These are phyloP conservation scores for Ochromonas danica DNA, from an alignment of 108 stramenopile species.

Conservation along the genomic window DNA sequence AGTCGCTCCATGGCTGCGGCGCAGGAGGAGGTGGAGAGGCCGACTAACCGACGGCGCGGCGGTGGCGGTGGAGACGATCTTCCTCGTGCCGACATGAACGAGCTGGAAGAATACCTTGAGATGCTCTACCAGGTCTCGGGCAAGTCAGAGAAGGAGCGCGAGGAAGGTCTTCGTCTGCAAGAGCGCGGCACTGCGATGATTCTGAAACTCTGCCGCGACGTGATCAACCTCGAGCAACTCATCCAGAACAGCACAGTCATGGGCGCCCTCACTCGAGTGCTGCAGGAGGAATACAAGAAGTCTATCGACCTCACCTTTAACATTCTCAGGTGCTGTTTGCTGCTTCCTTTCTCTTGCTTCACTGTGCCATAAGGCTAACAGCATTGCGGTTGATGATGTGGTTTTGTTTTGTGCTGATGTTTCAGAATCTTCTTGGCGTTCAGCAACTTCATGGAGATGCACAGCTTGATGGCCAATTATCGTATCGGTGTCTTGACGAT, in stretches of 20 bases:
- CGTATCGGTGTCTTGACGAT: conserved; percentile 56
- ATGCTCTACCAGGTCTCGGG: conserved; percentile 50
- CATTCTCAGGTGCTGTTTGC: conserved; percentile 44
- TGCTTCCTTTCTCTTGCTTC: too few species aligned
- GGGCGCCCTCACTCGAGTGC: conserved; percentile 59
- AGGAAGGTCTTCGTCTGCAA: conserved; percentile 38
- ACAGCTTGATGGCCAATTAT: conserved; percentile 55
- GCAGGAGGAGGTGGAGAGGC: too few species aligned
- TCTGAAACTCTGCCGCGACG: conserved; percentile 55
- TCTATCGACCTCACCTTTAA: conserved; percentile 58
- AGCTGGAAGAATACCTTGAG: conserved; percentile 63
- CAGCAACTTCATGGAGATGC: conserved; percentile 65
- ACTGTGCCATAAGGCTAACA: too few species aligned
- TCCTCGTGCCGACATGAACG: conserved; percentile 46
- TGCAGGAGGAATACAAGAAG: conserved; percentile 63
- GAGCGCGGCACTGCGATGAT: conserved; percentile 58
- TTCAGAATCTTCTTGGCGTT: conserved; percentile 56
- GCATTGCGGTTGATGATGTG: too few species aligned
- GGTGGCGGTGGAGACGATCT: too few species aligned
- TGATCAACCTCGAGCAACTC: conserved; percentile 58
- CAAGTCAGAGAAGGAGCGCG: conserved; percentile 45
- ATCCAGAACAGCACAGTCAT: conserved; percentile 63
- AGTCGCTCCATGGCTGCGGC: too few species aligned
- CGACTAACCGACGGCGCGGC: too few species aligned
- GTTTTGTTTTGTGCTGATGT: background rate